phyloP scores from a whole-genome alignment of 2,329 filamentous ascomycete genomes.

The Stagonosporopsis rhizophila region DNA sequence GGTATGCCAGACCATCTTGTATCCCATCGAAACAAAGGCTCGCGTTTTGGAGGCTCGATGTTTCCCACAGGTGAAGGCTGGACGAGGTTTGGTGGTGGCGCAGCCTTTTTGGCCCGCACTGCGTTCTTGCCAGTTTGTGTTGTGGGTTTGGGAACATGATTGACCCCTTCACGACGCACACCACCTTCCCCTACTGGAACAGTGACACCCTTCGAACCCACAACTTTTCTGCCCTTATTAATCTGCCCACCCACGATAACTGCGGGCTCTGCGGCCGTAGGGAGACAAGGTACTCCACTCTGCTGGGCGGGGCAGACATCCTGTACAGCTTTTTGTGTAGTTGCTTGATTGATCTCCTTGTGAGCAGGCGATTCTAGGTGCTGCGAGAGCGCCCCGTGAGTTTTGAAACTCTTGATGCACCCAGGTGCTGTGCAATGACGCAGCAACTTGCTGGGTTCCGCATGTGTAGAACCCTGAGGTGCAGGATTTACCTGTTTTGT shows the following conservation, averaged over 20 bases:
- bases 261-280: background rate
- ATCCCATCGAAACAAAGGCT: background rate
- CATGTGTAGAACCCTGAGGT: background rate
- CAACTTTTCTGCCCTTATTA: background rate
- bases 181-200: background rate
- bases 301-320: background rate
- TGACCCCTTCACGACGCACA: background rate
- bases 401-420: background rate
- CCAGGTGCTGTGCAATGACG: background rate
- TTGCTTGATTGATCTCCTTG: background rate
- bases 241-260: too few species aligned
- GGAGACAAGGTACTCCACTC: background rate
- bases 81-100: background rate
- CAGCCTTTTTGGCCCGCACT: background rate
- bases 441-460: background rate
- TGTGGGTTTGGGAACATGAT: background rate
- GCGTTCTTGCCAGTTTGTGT: background rate
- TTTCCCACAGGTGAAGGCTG: background rate
- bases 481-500: background rate
- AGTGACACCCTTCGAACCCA: background rate
- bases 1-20: slow-evolving; percentile 2
- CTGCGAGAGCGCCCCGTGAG: background rate
- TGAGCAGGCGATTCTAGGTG: background rate
- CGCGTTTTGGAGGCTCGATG: background rate
- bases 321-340: background rate